Percentiles rank a stretch among this genome's conserved stretches.
Evolutionary conservation across 257 asterid species (phyloP).

Genomic region (Solanum chmielewskii): DNA sequence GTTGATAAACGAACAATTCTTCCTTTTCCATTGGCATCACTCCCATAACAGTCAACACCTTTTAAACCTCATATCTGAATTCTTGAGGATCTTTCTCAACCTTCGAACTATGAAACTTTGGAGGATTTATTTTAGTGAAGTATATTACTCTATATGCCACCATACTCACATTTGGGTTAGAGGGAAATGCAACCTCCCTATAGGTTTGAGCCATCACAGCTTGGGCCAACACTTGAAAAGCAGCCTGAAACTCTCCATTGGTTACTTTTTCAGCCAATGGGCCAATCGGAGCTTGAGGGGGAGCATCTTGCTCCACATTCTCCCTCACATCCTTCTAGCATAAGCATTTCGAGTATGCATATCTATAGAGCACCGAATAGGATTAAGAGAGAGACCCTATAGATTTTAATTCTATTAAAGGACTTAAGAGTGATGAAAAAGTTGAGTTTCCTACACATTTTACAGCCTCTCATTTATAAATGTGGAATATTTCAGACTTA

Average conservation of each 20-base stretch:
- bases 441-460: not conserved
- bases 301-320: too few species aligned
- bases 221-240: too few species aligned
- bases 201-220: not conserved
- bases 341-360: too few species aligned
- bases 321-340: too few species aligned
- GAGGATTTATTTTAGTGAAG: not conserved
- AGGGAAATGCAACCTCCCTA: not conserved
- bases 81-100: not conserved
- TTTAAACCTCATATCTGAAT: not conserved
- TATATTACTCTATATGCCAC: not conserved
- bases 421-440: not conserved
- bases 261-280: too few species aligned
- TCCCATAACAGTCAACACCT: not conserved
- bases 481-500: not conserved
- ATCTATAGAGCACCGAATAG: too few species aligned
- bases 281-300: too few species aligned
- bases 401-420: too few species aligned
- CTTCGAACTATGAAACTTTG: not conserved
- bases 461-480: not conserved
- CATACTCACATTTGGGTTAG: too few species aligned
- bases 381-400: too few species aligned
- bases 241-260: too few species aligned
- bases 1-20: too few species aligned
- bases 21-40: not conserved